These are phyloP conservation scores for Lentinula raphanica DNA, from an alignment of 768 basidiomycete genomes.

Conservation along the genomic window DNA sequence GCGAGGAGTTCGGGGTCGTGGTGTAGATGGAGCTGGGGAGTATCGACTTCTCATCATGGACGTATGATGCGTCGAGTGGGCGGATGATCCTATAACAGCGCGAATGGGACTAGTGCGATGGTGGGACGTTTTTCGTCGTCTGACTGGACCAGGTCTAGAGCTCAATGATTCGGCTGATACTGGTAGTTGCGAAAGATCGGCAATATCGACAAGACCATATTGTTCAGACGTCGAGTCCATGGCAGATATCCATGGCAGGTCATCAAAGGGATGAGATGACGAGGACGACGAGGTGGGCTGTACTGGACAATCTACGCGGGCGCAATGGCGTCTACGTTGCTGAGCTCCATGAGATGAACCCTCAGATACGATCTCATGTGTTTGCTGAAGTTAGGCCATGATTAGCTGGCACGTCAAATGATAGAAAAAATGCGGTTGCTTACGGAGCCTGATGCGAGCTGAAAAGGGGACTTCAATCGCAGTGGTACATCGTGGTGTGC, in stretches of 20 bases:
- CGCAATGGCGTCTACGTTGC: conserved; percentile 36
- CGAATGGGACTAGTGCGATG: conserved; percentile 9
- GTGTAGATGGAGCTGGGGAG: neutral
- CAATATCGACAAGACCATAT: conserved; percentile 47
- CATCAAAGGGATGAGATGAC: conserved; percentile 43
- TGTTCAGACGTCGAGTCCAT: conserved; percentile 42
- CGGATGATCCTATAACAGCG: conserved; percentile 1
- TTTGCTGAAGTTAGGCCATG: conserved; percentile 13
- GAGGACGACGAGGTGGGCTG: conserved; percentile 22
- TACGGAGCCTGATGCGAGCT: conserved; percentile 13
- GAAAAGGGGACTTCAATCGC: conserved; percentile 21
- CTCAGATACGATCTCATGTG: conserved; percentile 13
- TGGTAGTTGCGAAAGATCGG: conserved; percentile 61
- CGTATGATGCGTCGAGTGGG: neutral
- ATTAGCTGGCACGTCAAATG: neutral
- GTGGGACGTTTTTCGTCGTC: conserved; percentile 46
- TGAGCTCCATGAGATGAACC: conserved; percentile 33
- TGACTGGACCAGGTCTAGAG: conserved; percentile 47
- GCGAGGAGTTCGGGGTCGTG: neutral
- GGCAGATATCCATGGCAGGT: conserved; percentile 63
- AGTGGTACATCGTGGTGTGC: conserved; percentile 3
- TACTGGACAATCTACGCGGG: conserved; percentile 35
- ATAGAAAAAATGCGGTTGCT: neutral
- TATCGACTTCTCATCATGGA: neutral
- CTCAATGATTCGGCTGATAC: conserved; percentile 16